A percentile compares a stretch with the other conserved stretches of the same genome.
These are phyloP conservation scores for Poa annua DNA, from an alignment of 176 grass and related monocot species.

Conservation along the genomic window DNA sequence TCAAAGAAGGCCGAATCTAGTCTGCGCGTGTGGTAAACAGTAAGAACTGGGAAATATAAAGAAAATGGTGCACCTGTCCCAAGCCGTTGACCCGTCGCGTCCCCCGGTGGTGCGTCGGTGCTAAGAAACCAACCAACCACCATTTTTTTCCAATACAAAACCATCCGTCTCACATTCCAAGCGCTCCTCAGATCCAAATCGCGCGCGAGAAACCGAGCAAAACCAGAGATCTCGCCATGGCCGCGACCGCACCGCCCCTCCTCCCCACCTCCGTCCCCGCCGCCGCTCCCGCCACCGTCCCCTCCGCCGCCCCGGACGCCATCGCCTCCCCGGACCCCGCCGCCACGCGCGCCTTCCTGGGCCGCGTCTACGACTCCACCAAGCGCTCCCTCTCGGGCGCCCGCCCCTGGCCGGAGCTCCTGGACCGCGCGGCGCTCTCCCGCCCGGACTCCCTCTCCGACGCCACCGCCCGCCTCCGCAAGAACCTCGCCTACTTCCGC, in stretches of 20 bases:
- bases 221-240: conserved; percentile 17
- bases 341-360: conserved; percentile 23
- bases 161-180: neutral
- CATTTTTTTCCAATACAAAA: neutral
- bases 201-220: neutral
- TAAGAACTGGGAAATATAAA: neutral
- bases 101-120: conserved; percentile 28
- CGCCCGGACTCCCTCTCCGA: conserved; percentile 34
- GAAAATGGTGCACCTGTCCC: neutral
- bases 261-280: conserved; percentile 25
- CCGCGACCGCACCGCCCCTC: neutral
- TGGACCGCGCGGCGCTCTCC: conserved; percentile 22
- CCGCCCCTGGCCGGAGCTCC: conserved; percentile 34
- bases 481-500: conserved; percentile 86
- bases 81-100: conserved; percentile 21
- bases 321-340: conserved; percentile 14
- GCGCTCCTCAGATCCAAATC: conserved; percentile 20
- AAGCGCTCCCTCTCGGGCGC: conserved; percentile 29
- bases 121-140: conserved; percentile 3
- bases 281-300: conserved; percentile 20
- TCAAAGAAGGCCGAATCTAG: too few relatives aligned
- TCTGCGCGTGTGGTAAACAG: too few relatives aligned
- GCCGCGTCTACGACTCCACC: conserved; percentile 22
- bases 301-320: neutral
- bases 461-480: conserved; percentile 22